Percentiles rank a stretch among this genome's conserved stretches.
These are phyloP conservation scores for Malus hybrid DNA, from an alignment of 331 rosid genomes.

Conservation along the genomic window DNA sequence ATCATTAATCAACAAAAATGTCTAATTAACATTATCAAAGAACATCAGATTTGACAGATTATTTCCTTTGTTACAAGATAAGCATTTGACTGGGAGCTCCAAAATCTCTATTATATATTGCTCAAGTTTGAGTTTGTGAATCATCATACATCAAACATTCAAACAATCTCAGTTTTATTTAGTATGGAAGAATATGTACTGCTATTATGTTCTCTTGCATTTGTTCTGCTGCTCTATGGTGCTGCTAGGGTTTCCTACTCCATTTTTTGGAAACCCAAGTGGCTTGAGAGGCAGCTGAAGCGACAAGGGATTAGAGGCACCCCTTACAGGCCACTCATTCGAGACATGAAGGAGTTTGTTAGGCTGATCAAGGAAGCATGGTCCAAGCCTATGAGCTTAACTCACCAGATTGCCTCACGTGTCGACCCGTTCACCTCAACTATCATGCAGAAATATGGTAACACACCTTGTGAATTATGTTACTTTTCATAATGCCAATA, in stretches of 20 bases:
- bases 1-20: not conserved
- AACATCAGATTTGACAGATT: not conserved
- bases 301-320: conserved; percentile 44
- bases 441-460: conserved; percentile 36
- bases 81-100: conserved; percentile 13
- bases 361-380: conserved; percentile 37
- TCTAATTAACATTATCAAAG: not conserved
- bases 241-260: conserved; percentile 22
- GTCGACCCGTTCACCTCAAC: conserved; percentile 38
- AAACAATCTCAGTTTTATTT: not conserved
- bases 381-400: conserved; percentile 40
- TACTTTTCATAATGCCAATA: too few relatives aligned
- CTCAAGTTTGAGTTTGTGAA: not conserved
- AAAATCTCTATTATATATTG: conserved; percentile 1
- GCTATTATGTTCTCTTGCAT: not conserved
- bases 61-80: not conserved
- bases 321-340: conserved; percentile 33
- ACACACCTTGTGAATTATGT: not conserved
- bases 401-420: conserved; percentile 31
- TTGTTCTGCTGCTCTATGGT: conserved; percentile 26
- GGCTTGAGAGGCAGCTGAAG: conserved; percentile 30
- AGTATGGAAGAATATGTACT: conserved; percentile 23
- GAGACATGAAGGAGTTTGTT: conserved; percentile 41
- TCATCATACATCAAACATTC: not conserved
- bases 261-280: conserved; percentile 44